A percentile compares a stretch with the other conserved stretches of the same genome.
Conservation (phyloP, 352 stramenopile species). For the Elongisporangium undulatum region DNA sequence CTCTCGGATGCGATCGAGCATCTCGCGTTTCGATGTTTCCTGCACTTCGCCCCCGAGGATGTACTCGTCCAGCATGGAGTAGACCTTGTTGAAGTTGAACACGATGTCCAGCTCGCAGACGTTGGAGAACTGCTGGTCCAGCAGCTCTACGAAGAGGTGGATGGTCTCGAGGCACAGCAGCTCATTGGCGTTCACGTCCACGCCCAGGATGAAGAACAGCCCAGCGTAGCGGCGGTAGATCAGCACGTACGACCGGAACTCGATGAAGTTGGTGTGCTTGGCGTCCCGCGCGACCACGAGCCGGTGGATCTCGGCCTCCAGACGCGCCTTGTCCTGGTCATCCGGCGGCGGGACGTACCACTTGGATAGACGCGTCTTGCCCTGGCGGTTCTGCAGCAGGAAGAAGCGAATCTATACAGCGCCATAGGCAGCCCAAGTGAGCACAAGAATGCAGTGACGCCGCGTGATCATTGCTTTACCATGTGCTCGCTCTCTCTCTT, state of each 20-base stretch:
- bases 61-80: slow-evolving; percentile 94
- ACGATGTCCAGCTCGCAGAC: slow-evolving; percentile 98
- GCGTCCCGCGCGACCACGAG: slow-evolving; percentile 85
- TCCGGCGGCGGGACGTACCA: slow-evolving; percentile 92
- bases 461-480: neutral
- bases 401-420: slow-evolving; percentile 94
- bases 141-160: slow-evolving; percentile 97
- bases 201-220: slow-evolving; percentile 97
- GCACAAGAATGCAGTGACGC: neutral
- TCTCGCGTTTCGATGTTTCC: slow-evolving; percentile 90
- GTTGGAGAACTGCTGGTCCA: slow-evolving; percentile 98
- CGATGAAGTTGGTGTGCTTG: slow-evolving; percentile 95
- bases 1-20: slow-evolving; percentile 90
- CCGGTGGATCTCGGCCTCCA: slow-evolving; percentile 90
- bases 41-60: slow-evolving; percentile 93
- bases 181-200: slow-evolving; percentile 97
- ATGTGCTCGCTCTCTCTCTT: neutral
- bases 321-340: slow-evolving; percentile 75
- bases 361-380: slow-evolving; percentile 99
- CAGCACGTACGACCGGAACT: slow-evolving; percentile 98
- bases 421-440: slow-evolving; percentile 2
- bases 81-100: slow-evolving; percentile 96
- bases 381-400: slow-evolving; percentile 98
- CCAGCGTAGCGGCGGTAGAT: slow-evolving; percentile 98
- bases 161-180: slow-evolving; percentile 97